Evolutionary conservation across 306 rosid species (phyloP).

Genomic region (Quercus rubra): DNA sequence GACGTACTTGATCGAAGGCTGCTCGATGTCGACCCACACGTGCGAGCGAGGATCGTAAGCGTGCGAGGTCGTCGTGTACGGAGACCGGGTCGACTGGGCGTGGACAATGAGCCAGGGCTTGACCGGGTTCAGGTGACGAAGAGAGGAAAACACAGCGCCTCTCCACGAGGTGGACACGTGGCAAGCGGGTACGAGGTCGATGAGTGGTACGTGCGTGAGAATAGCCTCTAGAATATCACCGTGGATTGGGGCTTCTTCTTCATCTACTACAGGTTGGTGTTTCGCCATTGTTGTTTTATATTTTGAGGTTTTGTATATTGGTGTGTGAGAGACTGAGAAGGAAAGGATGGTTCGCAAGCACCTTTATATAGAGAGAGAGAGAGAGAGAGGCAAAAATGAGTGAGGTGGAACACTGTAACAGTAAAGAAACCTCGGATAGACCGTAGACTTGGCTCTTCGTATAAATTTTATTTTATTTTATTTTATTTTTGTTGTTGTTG

Average conservation of each 20-base stretch:
- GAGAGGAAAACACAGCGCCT: slow-evolving; percentile 55
- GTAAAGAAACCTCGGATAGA: no score
- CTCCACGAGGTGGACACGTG: slow-evolving; percentile 65
- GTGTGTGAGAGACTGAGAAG: not conserved
- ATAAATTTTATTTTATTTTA: no score
- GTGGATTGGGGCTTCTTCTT: slow-evolving; percentile 39
- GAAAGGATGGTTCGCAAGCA: not conserved
- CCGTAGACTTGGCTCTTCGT: no score
- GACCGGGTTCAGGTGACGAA: slow-evolving; percentile 30
- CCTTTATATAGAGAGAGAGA: slow-evolving; percentile 5
- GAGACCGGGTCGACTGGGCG: slow-evolving; percentile 32
- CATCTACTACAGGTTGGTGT: not conserved
- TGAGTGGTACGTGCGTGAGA: slow-evolving; percentile 56
- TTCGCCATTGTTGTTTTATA: slow-evolving; percentile 4
- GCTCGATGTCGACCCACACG: slow-evolving; percentile 45
- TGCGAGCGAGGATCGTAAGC: slow-evolving; percentile 78
- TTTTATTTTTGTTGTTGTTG: no score
- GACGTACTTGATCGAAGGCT: slow-evolving; percentile 20
- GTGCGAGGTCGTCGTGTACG: slow-evolving; percentile 37
- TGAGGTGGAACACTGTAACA: no score
- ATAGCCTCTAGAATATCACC: slow-evolving; percentile 65
- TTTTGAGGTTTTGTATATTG: not conserved
- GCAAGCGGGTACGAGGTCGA: slow-evolving; percentile 42
- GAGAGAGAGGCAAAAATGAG: not conserved
- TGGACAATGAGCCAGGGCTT: slow-evolving; percentile 75